These are phyloP conservation scores for Vaccinium corymbosum DNA, from an alignment of 148 eudicot genomes.

Conservation along the genomic window DNA sequence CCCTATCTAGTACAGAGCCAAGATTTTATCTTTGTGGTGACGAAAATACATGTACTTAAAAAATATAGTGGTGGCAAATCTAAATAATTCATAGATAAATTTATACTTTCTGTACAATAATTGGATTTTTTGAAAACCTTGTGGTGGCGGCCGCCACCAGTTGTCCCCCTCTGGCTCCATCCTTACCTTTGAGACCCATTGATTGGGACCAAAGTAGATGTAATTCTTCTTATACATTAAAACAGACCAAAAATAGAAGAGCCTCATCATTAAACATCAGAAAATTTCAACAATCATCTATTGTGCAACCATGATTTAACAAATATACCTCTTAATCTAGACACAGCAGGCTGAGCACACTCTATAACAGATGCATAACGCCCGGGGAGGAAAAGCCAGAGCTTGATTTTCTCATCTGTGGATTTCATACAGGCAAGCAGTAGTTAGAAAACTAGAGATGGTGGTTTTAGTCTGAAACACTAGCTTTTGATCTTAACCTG, in stretches of 20 bases:
- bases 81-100: too few relatives aligned
- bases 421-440: conserved; percentile 17
- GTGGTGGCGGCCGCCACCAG: too few relatives aligned
- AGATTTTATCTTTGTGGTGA: too few relatives aligned
- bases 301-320: background rate
- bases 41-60: too few relatives aligned
- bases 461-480: conserved; percentile 1
- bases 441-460: conserved; percentile 8
- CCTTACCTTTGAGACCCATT: background rate
- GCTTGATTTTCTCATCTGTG: conserved; percentile 89
- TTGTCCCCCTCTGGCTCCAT: too few relatives aligned
- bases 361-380: conserved; percentile 59
- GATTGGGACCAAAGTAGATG: background rate
- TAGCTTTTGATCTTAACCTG: conserved; percentile 45
- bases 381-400: conserved; percentile 94
- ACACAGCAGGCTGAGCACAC: conserved; percentile 67
- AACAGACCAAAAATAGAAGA: background rate
- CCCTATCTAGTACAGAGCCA: too few relatives aligned
- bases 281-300: conserved; percentile 1
- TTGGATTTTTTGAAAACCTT: too few relatives aligned
- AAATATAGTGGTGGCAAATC: too few relatives aligned
- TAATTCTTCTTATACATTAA: background rate
- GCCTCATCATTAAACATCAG: background rate
- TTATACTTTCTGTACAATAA: too few relatives aligned
- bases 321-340: conserved; percentile 64